Evolutionary conservation across 2,329 filamentous ascomycete species (phyloP).

Genomic region (Aureobasidium uvarum): DNA sequence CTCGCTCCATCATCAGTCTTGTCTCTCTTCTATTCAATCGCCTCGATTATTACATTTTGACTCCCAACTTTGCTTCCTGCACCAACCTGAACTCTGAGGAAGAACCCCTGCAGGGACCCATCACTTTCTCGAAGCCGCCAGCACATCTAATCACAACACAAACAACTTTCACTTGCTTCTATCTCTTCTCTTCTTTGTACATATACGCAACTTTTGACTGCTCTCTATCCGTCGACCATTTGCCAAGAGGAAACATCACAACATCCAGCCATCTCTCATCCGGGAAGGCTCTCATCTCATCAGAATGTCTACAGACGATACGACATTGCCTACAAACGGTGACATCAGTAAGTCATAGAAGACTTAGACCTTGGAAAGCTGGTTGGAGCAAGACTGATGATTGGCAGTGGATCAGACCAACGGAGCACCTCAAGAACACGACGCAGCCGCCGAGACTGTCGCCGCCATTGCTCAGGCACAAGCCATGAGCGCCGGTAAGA

Average conservation of each 20-base stretch:
- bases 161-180: conserved; percentile 11
- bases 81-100: background rate
- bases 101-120: background rate
- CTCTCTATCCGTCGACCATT: too few relatives aligned
- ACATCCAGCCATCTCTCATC: background rate
- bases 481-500: conserved; percentile 40
- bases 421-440: conserved; percentile 34
- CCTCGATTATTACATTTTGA: background rate
- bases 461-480: conserved; percentile 43
- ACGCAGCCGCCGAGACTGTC: conserved; percentile 40
- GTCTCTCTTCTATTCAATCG: background rate
- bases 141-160: background rate
- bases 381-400: background rate
- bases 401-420: conserved; percentile 7
- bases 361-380: background rate
- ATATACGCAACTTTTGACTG: too few relatives aligned
- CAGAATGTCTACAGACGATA: background rate
- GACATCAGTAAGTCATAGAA: background rate
- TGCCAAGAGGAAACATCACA: background rate
- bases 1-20: background rate
- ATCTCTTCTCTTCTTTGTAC: background rate
- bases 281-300: background rate
- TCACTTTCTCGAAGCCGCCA: conserved; percentile 5
- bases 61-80: background rate
- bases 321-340: background rate